phyloP scores from a whole-genome alignment of 805 yeast genomes.

The Hanseniaspora meyeri region DNA sequence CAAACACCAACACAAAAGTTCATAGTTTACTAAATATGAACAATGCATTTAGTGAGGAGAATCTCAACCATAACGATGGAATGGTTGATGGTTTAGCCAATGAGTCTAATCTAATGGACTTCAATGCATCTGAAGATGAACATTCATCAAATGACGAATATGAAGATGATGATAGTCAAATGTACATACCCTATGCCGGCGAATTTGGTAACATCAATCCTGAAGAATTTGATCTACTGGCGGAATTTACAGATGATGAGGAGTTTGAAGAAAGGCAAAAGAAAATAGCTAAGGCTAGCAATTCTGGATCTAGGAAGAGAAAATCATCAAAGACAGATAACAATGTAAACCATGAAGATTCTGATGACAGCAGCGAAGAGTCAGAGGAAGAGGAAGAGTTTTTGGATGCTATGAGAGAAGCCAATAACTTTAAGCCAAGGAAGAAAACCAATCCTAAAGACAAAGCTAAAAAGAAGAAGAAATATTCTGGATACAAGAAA shows the following conservation, averaged over 20 bases:
- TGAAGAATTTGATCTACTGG: constrained; percentile 30
- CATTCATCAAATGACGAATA: constrained; percentile 12
- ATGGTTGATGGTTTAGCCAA: constrained; percentile 23
- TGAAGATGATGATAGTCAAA: neutral
- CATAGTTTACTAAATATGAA: neutral
- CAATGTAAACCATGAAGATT: constrained; percentile 17
- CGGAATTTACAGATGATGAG: constrained; percentile 26
- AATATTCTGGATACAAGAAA: constrained; percentile 20
- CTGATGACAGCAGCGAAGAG: constrained; percentile 23
- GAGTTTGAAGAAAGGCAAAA: constrained; percentile 16
- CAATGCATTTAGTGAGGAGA: neutral
- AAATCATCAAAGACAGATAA: constrained; percentile 22
- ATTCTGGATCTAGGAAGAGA: constrained; percentile 23
- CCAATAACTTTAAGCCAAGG: constrained; percentile 48
- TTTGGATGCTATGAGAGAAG: constrained; percentile 54
- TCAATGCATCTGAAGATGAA: constrained; percentile 18
- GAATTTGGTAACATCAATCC: constrained; percentile 16
- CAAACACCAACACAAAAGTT: neutral
- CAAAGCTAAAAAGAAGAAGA: constrained; percentile 27
- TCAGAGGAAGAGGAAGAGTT: constrained; percentile 34
- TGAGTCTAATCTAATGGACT: constrained; percentile 27
- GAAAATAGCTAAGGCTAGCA: constrained; percentile 1
- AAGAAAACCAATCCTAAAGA: constrained; percentile 18
- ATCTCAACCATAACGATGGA: neutral
- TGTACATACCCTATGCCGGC: constrained; percentile 10